A percentile compares a stretch with the other conserved stretches of the same genome.
These are phyloP conservation scores for Globisporangium megalacanthum DNA, from an alignment of 352 stramenopile species.

Conservation along the genomic window DNA sequence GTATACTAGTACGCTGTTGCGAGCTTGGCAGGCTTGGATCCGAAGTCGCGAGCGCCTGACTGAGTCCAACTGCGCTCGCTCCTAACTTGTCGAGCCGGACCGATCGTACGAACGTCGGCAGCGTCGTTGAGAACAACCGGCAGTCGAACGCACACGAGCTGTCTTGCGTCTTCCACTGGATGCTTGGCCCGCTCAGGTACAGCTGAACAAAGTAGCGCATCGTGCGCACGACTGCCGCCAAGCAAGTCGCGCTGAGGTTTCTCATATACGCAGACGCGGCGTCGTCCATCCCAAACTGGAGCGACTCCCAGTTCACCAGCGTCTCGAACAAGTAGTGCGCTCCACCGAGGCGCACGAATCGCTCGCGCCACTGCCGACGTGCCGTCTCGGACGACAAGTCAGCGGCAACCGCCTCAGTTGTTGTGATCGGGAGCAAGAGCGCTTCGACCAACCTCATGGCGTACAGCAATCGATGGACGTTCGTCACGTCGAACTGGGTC, in stretches of 20 bases:
- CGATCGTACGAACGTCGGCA: slow-evolving; percentile 28
- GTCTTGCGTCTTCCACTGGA: not conserved
- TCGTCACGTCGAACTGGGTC: slow-evolving; percentile 34
- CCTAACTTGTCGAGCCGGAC: slow-evolving; percentile 9
- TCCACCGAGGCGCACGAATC: slow-evolving; percentile 66
- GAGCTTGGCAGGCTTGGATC: not conserved
- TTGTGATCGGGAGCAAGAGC: slow-evolving; percentile 41
- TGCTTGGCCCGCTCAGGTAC: not conserved
- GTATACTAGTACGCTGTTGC: not conserved
- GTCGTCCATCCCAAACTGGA: not conserved
- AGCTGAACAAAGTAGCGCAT: slow-evolving; percentile 41
- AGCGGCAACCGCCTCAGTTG: too few relatives aligned
- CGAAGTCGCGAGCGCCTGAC: not conserved
- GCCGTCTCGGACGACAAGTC: slow-evolving; percentile 24
- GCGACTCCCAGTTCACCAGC: slow-evolving; percentile 22
- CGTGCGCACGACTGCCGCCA: slow-evolving; percentile 43
- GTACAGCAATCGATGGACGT: slow-evolving; percentile 59
- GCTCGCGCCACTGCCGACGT: slow-evolving; percentile 69
- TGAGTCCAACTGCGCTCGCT: slow-evolving; percentile 1
- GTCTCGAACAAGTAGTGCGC: slow-evolving; percentile 34
- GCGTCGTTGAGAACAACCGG: slow-evolving; percentile 21
- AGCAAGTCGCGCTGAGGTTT: slow-evolving; percentile 39
- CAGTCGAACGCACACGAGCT: slow-evolving; percentile 22
- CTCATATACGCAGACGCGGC: slow-evolving; percentile 18
- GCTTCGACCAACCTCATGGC: slow-evolving; percentile 62